A percentile compares a stretch with the other conserved stretches of the same genome.
These are phyloP conservation scores for Neoarthrinium moseri DNA, from an alignment of 2,329 filamentous ascomycete genomes.

Conservation along the genomic window DNA sequence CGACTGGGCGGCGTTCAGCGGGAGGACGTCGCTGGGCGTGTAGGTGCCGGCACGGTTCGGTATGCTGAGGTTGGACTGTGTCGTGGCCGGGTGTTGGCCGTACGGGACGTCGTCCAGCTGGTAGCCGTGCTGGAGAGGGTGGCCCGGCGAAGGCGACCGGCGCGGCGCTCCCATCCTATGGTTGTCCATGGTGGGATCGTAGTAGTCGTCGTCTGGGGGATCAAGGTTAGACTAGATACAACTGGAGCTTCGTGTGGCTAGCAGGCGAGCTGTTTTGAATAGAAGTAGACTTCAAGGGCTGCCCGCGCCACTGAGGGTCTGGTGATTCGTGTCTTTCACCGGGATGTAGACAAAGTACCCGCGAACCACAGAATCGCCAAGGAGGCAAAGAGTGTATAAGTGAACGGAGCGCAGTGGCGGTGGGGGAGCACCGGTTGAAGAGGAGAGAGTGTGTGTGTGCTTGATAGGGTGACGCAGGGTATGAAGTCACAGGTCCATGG, in stretches of 20 bases:
- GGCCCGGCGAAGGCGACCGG: slow-evolving; percentile 74
- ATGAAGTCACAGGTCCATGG: not conserved
- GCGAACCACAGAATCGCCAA: not conserved
- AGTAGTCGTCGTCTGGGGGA: slow-evolving; percentile 56
- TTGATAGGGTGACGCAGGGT: not conserved
- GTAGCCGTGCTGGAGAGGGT: slow-evolving; percentile 72
- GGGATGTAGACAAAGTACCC: not conserved
- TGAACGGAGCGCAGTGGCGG: not conserved
- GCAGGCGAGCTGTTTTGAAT: not conserved
- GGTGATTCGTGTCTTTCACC: slow-evolving; percentile 4
- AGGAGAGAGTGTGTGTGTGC: not conserved
- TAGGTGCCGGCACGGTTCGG: slow-evolving; percentile 58
- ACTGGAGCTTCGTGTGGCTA: slow-evolving; percentile 17
- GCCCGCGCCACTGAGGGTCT: slow-evolving; percentile 6
- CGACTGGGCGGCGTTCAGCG: slow-evolving; percentile 75
- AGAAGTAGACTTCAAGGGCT: slow-evolving; percentile 6
- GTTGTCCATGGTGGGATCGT: slow-evolving; percentile 59
- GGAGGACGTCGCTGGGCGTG: slow-evolving; percentile 72
- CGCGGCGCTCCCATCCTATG: slow-evolving; percentile 35
- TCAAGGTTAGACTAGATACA: slow-evolving; percentile 13
- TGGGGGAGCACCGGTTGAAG: not conserved
- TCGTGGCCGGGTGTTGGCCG: slow-evolving; percentile 34
- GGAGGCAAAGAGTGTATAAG: not conserved
- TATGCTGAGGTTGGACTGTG: slow-evolving; percentile 59
- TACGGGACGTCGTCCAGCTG: slow-evolving; percentile 80